Evolutionary conservation across 2,329 filamentous ascomycete species (phyloP), one percentile per base, ranked within the genome.

Genomic region (Epichloe uncinata): DNA sequence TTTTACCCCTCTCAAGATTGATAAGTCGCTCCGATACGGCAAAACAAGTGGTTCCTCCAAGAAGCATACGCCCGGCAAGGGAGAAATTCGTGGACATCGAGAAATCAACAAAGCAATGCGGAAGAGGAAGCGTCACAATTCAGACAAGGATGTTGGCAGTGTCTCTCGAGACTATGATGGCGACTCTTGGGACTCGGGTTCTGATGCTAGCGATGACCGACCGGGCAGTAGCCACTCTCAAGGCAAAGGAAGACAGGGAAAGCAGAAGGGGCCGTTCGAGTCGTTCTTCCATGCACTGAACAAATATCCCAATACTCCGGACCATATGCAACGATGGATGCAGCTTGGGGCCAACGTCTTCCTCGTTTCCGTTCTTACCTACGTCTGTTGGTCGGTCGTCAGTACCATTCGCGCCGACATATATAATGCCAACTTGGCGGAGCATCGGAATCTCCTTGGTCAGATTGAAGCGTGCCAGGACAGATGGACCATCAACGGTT

Each of bases 401-500:
- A 70, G 74, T 13, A 84, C 85, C 8, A 80, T 93, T 48, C 81
- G 82, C 13, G 74, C 77, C 22, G 90, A 96, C 63, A 82, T 95
- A 35, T 73, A 81, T 53, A 79, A 84, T 48, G 85, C 85, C 36
- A 81, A 84, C 9, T 75, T 83, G 42, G 79, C 81, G 49, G 82
- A 81, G 12, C 79, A 81, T n/a, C 72, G 78, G 2, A 77, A 80
- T 13, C 78, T 93, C 20, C 67, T 90, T 53, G 77, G 79, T 11
- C 81, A 88, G 55, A 93, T 93, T 64, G 75, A 79, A 1, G 71
- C 74, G 6, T 98, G 93, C 63, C 76, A 78, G 2, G 77, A 78
- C 38, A 75, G 91, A 55, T 98, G 85, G 65, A 70, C 75, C 2
- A 74, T 81, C 45, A 98, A 98, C 60, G 73, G 75, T 37, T 98